Evolutionary conservation across 23 red algal genomes (phyloP), one percentile per base, ranked within the genome.

Genomic region (Gracilaria vermiculophylla): DNA sequence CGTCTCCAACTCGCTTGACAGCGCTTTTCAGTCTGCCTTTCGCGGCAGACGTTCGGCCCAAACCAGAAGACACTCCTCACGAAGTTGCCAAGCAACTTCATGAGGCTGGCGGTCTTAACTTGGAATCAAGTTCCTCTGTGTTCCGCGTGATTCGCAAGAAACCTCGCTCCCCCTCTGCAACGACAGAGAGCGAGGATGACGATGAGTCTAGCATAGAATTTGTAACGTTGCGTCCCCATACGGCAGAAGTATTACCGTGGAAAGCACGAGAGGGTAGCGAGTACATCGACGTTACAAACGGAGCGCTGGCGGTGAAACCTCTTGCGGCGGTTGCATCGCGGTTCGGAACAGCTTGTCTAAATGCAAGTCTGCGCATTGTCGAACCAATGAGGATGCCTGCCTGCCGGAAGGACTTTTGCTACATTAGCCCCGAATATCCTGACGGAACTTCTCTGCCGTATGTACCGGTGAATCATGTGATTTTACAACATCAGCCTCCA

Each of bases 81-180:
- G 67, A 73, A 73, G 40, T 73, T 42, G 67, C 67, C 4, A 47
- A 73, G 67, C 44, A 73, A 28, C 10, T 73, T 4, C 47, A 73
- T 32, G 67, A 73, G 17, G 67, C 42, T 73, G 37, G 67, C 13
- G 40, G 42, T n/a, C 37, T 47, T 11, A 28, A 42, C 17, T 48
- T 21, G 44, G 67, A 73, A 14, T 42, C 67, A 73, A 45, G 67
- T 28, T 73, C 67, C 36, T 73, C 67, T 25, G 67, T 73, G 7
- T 73, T 73, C 67, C 67, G 67, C 6, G 67, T 73, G 21, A 73
- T 73, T 47, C 67, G 67, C 67, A 73, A 73, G 32, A 73, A 73
- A 28, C 67, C 17, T 37, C 39, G 67, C 25, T 28, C 36, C 0
- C 4, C n/a, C 8, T 73, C 67, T 27, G 23, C 20, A 6, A 17